A percentile compares a stretch with the other conserved stretches of the same genome.
Conservation (phyloP, 352 stramenopile genomes). For the Phytophthora melonis region DNA sequence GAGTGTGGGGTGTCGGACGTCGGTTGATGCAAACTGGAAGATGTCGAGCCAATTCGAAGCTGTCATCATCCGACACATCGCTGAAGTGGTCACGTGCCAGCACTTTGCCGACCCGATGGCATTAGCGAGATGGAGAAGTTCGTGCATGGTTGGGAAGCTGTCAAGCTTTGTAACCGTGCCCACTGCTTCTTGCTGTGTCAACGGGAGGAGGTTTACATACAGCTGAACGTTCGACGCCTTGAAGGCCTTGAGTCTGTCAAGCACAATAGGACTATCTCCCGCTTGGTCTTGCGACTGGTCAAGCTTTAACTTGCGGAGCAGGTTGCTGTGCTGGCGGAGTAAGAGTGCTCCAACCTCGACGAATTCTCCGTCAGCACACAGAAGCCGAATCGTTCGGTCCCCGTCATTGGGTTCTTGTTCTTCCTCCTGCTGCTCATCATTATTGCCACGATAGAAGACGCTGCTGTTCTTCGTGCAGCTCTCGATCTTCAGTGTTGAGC, state of each 20-base stretch:
- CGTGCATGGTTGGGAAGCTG: conserved; percentile 15
- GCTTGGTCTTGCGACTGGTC: conserved; percentile 5
- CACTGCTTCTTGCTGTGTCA: conserved; percentile 25
- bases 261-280: background rate
- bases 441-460: conserved; percentile 5
- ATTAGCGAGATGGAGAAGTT: conserved; percentile 39
- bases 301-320: conserved; percentile 19
- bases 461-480: conserved; percentile 5
- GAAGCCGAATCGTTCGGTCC: conserved; percentile 19
- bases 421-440: conserved; percentile 16
- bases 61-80: conserved; percentile 42
- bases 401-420: background rate
- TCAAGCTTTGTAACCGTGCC: conserved; percentile 17
- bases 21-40: conserved; percentile 36
- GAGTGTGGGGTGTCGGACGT: conserved; percentile 48
- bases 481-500: conserved; percentile 54
- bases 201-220: conserved; percentile 24
- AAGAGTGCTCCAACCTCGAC: conserved; percentile 13
- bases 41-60: conserved; percentile 35
- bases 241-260: conserved; percentile 10
- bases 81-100: conserved; percentile 51
- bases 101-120: conserved; percentile 28
- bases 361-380: conserved; percentile 27
- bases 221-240: conserved; percentile 16
- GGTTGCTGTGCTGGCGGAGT: conserved; percentile 30